Conservation (phyloP, 331 rosid genomes). For the Telfairia occidentalis region DNA sequence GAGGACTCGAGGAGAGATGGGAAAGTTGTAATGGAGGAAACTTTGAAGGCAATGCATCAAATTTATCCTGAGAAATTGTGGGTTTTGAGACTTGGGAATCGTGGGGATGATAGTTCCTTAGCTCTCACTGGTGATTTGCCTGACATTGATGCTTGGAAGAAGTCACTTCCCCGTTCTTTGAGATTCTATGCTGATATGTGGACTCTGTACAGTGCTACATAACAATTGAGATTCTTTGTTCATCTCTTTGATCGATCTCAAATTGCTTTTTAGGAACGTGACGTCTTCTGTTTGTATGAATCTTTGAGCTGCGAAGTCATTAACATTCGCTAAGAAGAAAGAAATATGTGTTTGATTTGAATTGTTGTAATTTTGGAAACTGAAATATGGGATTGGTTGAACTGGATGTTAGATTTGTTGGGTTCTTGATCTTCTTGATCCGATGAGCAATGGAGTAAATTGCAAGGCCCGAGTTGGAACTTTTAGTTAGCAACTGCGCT, state of each 20-base stretch:
- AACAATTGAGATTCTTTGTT: background rate
- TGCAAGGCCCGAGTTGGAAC: background rate
- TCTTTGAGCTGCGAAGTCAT: background rate
- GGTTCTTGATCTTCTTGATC: background rate
- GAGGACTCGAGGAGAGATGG: slow-evolving; percentile 59
- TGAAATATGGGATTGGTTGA: background rate
- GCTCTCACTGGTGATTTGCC: slow-evolving; percentile 78
- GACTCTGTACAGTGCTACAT: slow-evolving; percentile 32
- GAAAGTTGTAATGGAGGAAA: slow-evolving; percentile 43
- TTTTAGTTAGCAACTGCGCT: background rate
- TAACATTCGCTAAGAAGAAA: background rate
- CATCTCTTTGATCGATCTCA: background rate
- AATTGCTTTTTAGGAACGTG: background rate
- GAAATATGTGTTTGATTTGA: background rate
- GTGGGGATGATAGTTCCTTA: slow-evolving; percentile 63
- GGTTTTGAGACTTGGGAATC: slow-evolving; percentile 50
- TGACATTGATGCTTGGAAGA: slow-evolving; percentile 44
- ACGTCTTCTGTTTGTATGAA: background rate
- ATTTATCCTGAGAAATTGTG: slow-evolving; percentile 40
- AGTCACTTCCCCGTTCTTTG: slow-evolving; percentile 29
- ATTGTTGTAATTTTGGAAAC: background rate
- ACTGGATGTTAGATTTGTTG: background rate
- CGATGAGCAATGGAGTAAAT: background rate
- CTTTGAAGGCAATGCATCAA: slow-evolving; percentile 53
- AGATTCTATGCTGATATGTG: slow-evolving; percentile 38